Conservation (phyloP, 495 filamentous ascomycete species). For the Penicillium nucicola region DNA sequence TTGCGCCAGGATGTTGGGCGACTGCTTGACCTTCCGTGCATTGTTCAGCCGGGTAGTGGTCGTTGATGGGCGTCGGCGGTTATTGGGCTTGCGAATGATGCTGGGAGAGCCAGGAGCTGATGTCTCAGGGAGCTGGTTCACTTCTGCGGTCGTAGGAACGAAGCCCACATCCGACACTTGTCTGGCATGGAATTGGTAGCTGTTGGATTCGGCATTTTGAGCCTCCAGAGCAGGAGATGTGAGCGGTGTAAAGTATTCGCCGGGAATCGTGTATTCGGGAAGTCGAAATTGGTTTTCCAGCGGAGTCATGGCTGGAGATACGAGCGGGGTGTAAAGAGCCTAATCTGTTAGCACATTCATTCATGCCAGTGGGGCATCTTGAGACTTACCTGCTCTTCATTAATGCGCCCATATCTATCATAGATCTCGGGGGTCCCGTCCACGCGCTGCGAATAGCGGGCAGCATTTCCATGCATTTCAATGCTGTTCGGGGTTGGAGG, state of each 20-base stretch:
- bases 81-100: slow-evolving; percentile 27
- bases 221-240: slow-evolving; percentile 89
- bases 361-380: too few relatives aligned
- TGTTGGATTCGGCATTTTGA: slow-evolving; percentile 54
- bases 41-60: slow-evolving; percentile 37
- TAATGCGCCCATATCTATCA: slow-evolving; percentile 69
- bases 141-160: slow-evolving; percentile 46
- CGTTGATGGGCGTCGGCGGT: slow-evolving; percentile 36
- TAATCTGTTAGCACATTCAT: slow-evolving; percentile 1
- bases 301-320: slow-evolving; percentile 92
- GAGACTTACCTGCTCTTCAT: slow-evolving; percentile 70
- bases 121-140: slow-evolving; percentile 35
- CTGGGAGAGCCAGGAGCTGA: slow-evolving; percentile 31
- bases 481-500: slow-evolving; percentile 93
- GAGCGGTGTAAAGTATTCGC: slow-evolving; percentile 91
- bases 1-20: slow-evolving; percentile 80
- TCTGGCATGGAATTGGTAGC: slow-evolving; percentile 31
- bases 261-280: slow-evolving; percentile 75
- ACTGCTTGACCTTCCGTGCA: slow-evolving; percentile 65
- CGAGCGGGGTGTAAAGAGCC: slow-evolving; percentile 91
- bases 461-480: slow-evolving; percentile 72
- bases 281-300: slow-evolving; percentile 80
- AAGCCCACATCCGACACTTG: slow-evolving; percentile 41
- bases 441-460: slow-evolving; percentile 58
- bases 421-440: slow-evolving; percentile 64